Base-by-base conservation (phyloP, 331 rosid species). In the Malus hybrid region DNA sequence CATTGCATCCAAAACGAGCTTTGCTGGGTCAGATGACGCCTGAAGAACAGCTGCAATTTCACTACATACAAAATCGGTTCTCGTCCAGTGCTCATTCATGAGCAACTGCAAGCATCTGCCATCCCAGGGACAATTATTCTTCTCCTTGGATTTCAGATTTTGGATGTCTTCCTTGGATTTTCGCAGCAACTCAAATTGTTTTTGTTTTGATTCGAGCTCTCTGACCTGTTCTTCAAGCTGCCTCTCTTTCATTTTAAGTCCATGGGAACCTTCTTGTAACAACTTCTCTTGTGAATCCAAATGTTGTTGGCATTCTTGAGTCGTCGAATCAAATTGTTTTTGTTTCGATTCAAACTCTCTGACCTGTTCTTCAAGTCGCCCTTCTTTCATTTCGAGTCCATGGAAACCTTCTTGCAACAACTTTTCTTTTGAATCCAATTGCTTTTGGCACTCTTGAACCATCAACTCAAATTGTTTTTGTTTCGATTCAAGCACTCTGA, bases 1-100 rank as follows among this genome's bases (percentile, higher is more conserved):
- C 83, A 86, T 80, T 27, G 82, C 83, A 72, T 86, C 87, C 62
- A 86, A 73, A 60, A 86, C 84, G 78, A 86, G 70, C 68, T 76
- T 83, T 12, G 80, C 71, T 57, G 85, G 82, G 69, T 86, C 74
- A 0, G 28, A n/a, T 6, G 82, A 83, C 4, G 60, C 74, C 70
- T 18, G 69, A 61, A 86, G 83, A 78, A 72, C 36, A 34, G 44
- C 19, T 46, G 57, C 73, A n/a, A 83, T 71, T 59, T 75, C 76
- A 29, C 7, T 28, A 70, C 73, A 22, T 15, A 73, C 70, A n/a
- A 24, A 48, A 19, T 80, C 85, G 2, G 72, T 70, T 44, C 63
- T 67, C 39, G 64, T 75, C 42, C 81, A 57, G 19, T 71, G 66
- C 73, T 39, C 56, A 62, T 63, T 75, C 65, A 86, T 64, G 29